phyloP scores from a whole-genome alignment of 129 eudicot genomes.

The Saussurea involucrata region DNA sequence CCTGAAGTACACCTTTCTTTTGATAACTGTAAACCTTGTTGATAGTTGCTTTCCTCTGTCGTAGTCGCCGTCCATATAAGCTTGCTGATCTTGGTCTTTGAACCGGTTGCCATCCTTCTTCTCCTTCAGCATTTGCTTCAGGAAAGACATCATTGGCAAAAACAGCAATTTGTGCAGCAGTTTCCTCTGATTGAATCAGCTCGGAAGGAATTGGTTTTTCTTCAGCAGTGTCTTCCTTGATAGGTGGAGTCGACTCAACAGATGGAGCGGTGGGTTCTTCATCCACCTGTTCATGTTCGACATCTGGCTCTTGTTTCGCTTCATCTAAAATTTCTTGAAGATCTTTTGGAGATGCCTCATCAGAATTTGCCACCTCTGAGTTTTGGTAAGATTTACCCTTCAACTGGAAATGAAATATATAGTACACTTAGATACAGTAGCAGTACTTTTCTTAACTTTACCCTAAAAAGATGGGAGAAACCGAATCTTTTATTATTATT shows the following conservation, averaged over 20 bases:
- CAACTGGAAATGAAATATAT: conserved; percentile 41
- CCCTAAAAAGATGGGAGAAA: no score
- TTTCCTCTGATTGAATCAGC: conserved; percentile 31
- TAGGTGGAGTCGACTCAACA: conserved; percentile 26
- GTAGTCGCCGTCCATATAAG: conserved; percentile 54
- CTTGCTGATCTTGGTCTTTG: conserved; percentile 86
- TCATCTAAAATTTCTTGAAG: conserved; percentile 40
- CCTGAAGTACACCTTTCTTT: conserved; percentile 64
- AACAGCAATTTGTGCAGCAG: conserved; percentile 25
- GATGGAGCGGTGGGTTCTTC: conserved; percentile 23
- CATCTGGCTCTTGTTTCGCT: conserved; percentile 39
- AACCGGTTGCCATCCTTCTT: conserved; percentile 97
- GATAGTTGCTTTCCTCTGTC: conserved; percentile 60
- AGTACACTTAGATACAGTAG: neutral
- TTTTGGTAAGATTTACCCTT: conserved; percentile 69
- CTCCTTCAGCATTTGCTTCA: conserved; percentile 67
- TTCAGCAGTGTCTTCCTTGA: conserved; percentile 38
- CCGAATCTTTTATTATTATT: neutral
- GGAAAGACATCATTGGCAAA: conserved; percentile 42
- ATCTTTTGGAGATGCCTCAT: conserved; percentile 48
- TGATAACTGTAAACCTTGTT: conserved; percentile 65
- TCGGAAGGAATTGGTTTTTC: conserved; percentile 33
- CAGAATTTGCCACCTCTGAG: conserved; percentile 45
- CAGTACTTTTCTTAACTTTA: neutral
- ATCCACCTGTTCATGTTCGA: conserved; percentile 34